Evolutionary conservation across 306 rosid genomes (phyloP).

Genomic region (Cyclanthera cordifolia): DNA sequence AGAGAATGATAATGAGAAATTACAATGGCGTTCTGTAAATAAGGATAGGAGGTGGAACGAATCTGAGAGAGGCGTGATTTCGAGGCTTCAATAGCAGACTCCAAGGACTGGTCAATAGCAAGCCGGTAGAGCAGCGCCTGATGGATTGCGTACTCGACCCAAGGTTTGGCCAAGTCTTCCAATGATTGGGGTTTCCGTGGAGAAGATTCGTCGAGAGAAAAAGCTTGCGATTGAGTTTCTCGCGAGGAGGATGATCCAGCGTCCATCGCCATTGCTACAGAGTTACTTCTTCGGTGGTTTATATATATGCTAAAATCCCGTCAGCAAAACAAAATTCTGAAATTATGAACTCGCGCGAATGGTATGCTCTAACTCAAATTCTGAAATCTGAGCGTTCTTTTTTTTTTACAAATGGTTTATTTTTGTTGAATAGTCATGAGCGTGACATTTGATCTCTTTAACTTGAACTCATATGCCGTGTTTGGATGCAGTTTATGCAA

Average conservation of each 20-base stretch:
- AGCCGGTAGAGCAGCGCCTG: constrained; percentile 57
- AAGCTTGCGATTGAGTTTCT: constrained; percentile 16
- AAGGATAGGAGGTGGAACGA: constrained; percentile 58
- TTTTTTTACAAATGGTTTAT: too few relatives aligned
- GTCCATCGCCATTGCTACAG: constrained; percentile 30
- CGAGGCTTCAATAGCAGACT: constrained; percentile 47
- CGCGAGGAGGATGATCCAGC: constrained; percentile 32
- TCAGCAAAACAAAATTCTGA: not conserved
- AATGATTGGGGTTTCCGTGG: constrained; percentile 18
- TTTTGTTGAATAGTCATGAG: too few relatives aligned
- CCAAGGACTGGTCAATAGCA: constrained; percentile 34
- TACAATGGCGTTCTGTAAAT: constrained; percentile 54
- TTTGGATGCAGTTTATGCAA: too few relatives aligned
- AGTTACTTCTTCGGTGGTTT: not conserved
- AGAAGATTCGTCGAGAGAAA: not conserved
- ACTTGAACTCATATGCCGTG: too few relatives aligned
- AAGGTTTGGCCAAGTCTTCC: constrained; percentile 29
- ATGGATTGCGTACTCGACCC: constrained; percentile 47
- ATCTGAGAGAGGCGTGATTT: constrained; percentile 57
- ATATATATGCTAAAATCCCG: not conserved
- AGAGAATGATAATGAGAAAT: not conserved
- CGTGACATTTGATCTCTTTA: too few relatives aligned
- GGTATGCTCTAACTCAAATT: too few relatives aligned
- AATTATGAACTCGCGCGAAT: not conserved
- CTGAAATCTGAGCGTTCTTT: too few relatives aligned